phyloP scores from a whole-genome alignment of 1,284 basidiomycete genomes.

The Ustilago trichophora region DNA sequence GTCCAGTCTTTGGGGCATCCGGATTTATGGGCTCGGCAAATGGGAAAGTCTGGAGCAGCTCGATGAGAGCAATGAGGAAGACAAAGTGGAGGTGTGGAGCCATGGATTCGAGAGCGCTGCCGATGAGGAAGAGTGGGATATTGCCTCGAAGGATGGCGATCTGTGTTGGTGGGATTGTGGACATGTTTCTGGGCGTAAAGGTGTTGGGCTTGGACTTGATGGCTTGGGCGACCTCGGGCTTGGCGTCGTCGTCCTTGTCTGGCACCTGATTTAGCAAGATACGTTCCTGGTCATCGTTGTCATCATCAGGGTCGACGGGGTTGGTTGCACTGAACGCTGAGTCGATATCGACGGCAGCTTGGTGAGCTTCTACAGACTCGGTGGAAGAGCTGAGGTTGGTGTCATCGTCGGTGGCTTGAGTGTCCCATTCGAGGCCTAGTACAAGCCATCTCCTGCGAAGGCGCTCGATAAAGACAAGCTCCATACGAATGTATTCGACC shows the following conservation, averaged over 20 bases:
- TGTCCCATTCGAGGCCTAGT: slow-evolving; percentile 72
- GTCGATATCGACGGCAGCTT: slow-evolving; percentile 33
- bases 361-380: slow-evolving; percentile 24
- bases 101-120: slow-evolving; percentile 40
- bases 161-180: slow-evolving; percentile 48
- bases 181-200: slow-evolving; percentile 20
- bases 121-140: slow-evolving; percentile 53
- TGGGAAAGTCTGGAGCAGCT: slow-evolving; percentile 52
- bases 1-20: slow-evolving; percentile 32
- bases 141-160: slow-evolving; percentile 50
- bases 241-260: slow-evolving; percentile 31
- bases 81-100: slow-evolving; percentile 50
- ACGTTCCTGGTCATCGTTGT: slow-evolving; percentile 19
- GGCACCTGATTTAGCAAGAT: slow-evolving; percentile 39
- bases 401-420: not conserved
- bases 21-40: slow-evolving; percentile 45
- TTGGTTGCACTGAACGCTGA: slow-evolving; percentile 1
- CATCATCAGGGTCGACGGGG: not conserved
- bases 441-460: slow-evolving; percentile 82
- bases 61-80: slow-evolving; percentile 45
- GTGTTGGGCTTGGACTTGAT: slow-evolving; percentile 22
- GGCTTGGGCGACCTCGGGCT: slow-evolving; percentile 14
- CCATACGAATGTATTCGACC: slow-evolving; percentile 78
- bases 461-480: slow-evolving; percentile 85
- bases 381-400: slow-evolving; percentile 4